phyloP scores from a whole-genome alignment of 768 basidiomycete species.

The Lepiota venenata region DNA sequence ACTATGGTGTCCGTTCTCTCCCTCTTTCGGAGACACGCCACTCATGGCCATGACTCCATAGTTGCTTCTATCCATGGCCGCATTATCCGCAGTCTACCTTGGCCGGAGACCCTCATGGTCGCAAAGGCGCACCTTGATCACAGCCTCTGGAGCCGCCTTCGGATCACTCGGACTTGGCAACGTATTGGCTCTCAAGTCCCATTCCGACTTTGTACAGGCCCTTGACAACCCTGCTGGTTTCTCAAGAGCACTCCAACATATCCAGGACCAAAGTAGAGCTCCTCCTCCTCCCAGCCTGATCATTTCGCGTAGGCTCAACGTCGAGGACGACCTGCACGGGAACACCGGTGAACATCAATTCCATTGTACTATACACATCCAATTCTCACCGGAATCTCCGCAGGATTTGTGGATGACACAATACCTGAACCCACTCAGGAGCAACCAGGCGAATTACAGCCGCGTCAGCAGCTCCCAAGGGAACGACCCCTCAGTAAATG shows the following conservation, averaged over 20 bases:
- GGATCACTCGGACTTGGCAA: conserved; percentile 30
- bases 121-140: neutral
- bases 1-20: conserved; percentile 32
- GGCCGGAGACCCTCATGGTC: conserved; percentile 6
- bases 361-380: neutral
- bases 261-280: conserved; percentile 40
- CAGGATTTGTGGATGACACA: neutral
- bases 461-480: neutral
- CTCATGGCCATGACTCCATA: neutral
- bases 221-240: conserved; percentile 39
- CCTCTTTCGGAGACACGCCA: neutral
- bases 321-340: conserved; percentile 11
- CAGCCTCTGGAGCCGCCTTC: conserved; percentile 18
- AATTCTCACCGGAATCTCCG: neutral
- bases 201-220: conserved; percentile 33
- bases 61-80: conserved; percentile 1
- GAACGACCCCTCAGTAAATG: conserved; percentile 41
- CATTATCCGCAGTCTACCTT: conserved; percentile 8
- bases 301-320: conserved; percentile 23
- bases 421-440: neutral
- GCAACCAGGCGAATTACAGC: neutral
- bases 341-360: conserved; percentile 11
- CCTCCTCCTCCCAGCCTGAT: conserved; percentile 22
- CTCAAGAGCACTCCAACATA: conserved; percentile 36
- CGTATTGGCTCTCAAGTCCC: conserved; percentile 23